Evolutionary conservation across 2,329 filamentous ascomycete genomes (phyloP).

Genomic region (Thielaviopsis cerberus): DNA sequence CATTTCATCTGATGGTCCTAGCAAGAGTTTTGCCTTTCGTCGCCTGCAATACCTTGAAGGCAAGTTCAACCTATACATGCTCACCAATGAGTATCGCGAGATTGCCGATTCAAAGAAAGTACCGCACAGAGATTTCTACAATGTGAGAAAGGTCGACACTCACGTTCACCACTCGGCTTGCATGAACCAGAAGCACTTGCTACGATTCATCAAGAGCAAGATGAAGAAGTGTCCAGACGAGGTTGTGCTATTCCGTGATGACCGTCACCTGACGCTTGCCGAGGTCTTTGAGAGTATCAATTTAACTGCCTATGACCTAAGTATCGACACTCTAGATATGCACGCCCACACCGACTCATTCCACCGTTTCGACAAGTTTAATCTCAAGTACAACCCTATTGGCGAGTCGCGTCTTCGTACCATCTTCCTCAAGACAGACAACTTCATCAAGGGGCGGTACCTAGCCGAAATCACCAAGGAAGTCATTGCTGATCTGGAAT

Average conservation of each 20-base stretch:
- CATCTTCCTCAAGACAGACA: constrained; percentile 98
- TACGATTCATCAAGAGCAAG: constrained; percentile 98
- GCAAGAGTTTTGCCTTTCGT: constrained; percentile 91
- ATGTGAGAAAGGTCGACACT: constrained; percentile 94
- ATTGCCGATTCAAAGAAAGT: constrained; percentile 96
- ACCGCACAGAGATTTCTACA: constrained; percentile 96
- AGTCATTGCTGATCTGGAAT: constrained; percentile 90
- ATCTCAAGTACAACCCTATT: constrained; percentile 94
- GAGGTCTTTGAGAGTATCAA: constrained; percentile 98
- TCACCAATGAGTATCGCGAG: constrained; percentile 94
- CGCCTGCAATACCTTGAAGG: constrained; percentile 89
- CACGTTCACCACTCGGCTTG: constrained; percentile 98
- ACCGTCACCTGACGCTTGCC: constrained; percentile 71
- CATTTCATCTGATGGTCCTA: constrained; percentile 86
- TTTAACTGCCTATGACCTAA: constrained; percentile 87
- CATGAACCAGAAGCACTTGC: constrained; percentile 97
- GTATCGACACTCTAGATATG: constrained; percentile 98
- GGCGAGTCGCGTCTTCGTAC: constrained; percentile 87
- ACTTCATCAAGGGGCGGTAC: constrained; percentile 89
- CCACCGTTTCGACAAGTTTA: constrained; percentile 98
- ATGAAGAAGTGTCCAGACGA: constrained; percentile 98
- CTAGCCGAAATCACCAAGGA: constrained; percentile 95
- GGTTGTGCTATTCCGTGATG: constrained; percentile 79
- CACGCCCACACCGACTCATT: constrained; percentile 97
- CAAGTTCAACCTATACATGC: constrained; percentile 84